phyloP scores from a whole-genome alignment of 345 rosid genomes.

The Balakata baccata region DNA sequence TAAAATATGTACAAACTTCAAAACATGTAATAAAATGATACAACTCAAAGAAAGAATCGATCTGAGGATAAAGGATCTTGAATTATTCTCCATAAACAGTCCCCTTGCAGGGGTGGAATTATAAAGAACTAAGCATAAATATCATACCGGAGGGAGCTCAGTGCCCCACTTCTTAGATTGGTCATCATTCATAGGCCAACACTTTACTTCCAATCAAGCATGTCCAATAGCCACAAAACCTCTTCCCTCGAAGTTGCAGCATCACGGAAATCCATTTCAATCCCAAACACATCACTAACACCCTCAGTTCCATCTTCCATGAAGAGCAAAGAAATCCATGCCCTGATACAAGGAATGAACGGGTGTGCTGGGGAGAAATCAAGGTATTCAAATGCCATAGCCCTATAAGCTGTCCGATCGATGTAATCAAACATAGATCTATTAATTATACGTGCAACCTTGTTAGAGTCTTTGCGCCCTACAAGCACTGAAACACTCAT shows the following conservation, averaged over 20 bases:
- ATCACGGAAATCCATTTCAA: constrained; percentile 82
- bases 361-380: constrained; percentile 78
- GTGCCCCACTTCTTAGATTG: not conserved
- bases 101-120: not conserved
- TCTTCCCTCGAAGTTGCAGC: constrained; percentile 76
- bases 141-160: not conserved
- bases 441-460: constrained; percentile 66
- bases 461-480: constrained; percentile 61
- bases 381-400: constrained; percentile 80
- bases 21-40: constrained; percentile 3
- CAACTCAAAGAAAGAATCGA: not conserved
- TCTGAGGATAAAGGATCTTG: not conserved
- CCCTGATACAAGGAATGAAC: constrained; percentile 67
- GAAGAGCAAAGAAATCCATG: constrained; percentile 85
- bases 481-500: constrained; percentile 73
- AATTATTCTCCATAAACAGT: constrained; percentile 13
- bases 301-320: constrained; percentile 60
- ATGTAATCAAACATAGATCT: constrained; percentile 67
- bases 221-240: constrained; percentile 87
- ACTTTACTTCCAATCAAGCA: constrained; percentile 94
- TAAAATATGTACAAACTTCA: constrained; percentile 21
- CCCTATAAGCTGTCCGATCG: constrained; percentile 59
- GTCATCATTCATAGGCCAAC: constrained; percentile 1
- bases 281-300: constrained; percentile 63
- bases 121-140: not conserved